Evolutionary conservation across 306 rosid genomes (phyloP).

Genomic region (Ochetophila trinervis): DNA sequence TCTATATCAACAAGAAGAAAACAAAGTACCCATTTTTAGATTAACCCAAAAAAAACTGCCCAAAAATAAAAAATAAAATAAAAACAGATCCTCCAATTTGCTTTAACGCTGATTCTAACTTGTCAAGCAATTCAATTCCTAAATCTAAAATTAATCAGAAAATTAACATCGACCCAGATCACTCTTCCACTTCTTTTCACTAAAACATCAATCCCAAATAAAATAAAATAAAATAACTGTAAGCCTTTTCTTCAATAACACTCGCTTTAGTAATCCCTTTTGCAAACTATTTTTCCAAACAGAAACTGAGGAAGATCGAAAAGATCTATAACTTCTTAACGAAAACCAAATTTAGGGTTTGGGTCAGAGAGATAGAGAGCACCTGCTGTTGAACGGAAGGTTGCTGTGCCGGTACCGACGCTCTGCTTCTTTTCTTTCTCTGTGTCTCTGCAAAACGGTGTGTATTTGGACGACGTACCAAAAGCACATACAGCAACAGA

Average conservation of each 20-base stretch:
- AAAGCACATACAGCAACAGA: too few species aligned
- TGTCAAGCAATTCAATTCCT: background rate
- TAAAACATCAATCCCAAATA: background rate
- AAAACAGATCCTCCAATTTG: background rate
- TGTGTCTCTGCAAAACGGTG: background rate
- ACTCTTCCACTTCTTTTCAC: conserved; percentile 1
- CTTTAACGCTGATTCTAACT: background rate
- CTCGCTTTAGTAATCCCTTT: background rate
- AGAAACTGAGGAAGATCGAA: background rate
- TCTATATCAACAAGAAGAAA: conserved; percentile 14
- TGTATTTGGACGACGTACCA: too few species aligned
- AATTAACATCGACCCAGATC: conserved; percentile 12
- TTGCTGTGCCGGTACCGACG: background rate
- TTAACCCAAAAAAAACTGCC: conserved; percentile 1
- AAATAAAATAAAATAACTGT: background rate
- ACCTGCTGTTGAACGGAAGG: conserved; percentile 1
- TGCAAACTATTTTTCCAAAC: background rate
- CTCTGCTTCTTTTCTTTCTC: background rate
- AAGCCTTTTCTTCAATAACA: background rate
- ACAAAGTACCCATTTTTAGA: conserved; percentile 3
- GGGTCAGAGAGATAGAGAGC: background rate
- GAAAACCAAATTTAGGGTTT: background rate
- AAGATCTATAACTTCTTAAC: conserved; percentile 6
- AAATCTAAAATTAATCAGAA: background rate
- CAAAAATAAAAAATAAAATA: too few species aligned